Conservation (phyloP, 257 asterid species). For the Solanum boliviense region DNA sequence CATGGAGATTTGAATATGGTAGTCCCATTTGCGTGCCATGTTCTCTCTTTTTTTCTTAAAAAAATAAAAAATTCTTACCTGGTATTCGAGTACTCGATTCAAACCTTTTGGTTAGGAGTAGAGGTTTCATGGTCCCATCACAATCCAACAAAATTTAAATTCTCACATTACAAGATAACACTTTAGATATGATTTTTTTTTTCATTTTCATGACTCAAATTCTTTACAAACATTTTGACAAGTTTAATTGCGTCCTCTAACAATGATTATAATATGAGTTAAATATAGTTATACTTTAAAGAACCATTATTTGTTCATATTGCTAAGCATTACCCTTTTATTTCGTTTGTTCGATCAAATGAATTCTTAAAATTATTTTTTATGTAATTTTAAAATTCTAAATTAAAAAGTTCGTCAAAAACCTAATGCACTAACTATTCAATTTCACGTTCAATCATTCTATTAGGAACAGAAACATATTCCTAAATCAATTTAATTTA, state of each 20-base stretch:
- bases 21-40: not conserved
- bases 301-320: not conserved
- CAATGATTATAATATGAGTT: not conserved
- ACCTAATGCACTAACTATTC: not conserved
- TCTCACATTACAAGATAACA: rapidly evolving
- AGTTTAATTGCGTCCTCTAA: not conserved
- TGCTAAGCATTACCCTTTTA: not conserved
- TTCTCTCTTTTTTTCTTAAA: not conserved
- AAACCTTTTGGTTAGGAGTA: too few species aligned
- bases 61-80: not conserved
- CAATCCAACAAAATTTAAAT: not conserved
- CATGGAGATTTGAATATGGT: not conserved
- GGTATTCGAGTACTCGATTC: rapidly evolving
- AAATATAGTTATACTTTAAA: not conserved
- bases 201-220: not conserved
- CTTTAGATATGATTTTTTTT: not conserved
- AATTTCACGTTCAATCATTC: not conserved
- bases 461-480: not conserved
- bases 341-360: not conserved
- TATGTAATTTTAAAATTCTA: not conserved
- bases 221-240: not conserved
- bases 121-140: not conserved
- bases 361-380: not conserved
- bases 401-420: not conserved
- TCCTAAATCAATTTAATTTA: not conserved